Base-by-base conservation (phyloP, 306 rosid species). In the Prunus mume region DNA sequence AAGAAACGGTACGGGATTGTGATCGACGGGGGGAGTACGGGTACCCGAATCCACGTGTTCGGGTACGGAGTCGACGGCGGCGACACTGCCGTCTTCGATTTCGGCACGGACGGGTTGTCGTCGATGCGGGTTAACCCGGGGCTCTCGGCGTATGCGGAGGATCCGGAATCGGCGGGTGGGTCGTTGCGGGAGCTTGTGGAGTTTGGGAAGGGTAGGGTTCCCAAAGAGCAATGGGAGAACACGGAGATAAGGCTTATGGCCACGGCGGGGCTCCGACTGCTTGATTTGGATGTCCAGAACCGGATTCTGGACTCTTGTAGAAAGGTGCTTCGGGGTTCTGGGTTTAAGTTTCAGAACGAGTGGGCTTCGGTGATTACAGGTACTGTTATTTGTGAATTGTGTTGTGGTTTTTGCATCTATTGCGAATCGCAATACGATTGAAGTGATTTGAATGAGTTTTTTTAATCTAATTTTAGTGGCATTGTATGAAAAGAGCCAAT, bases 291-390 rank as follows among this genome's bases (percentile, higher is more conserved):
- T 60, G 83, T 76, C 65, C 97, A 87, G 89, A 81, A 69, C 68
- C 85, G 54, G 78, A 88, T 95, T 75, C 79, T 92, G 47, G 87
- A 79, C 45, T 88, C 97, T 18, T 95, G 99, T 45, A 83, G 93
- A 80, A 75, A 47, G 67, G 84, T 78, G 72, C 71, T 95, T 18
- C 71, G 86, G 49, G 54, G 76, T 18, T 90, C 97, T 13, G 97
- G 91, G 43, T 92, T 95, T 78, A 77, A 64, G 77, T 95, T 95
- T 71, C 85, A 73, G 76, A 91, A 95, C 69, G 90, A 90, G 15
- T 92, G 97, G 97, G 97, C 98, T 71, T 88, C 96, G 11, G 95
- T 92, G 38, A 90, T 95, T 61, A 83, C 97, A 47, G 97, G 98
- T 94, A 73, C 50, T 19, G 6, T 11, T 28, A 13, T 47, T 47